These are phyloP conservation scores for Fusarium brachygibbosum DNA, from an alignment of 2,329 filamentous ascomycete genomes.

Conservation along the genomic window DNA sequence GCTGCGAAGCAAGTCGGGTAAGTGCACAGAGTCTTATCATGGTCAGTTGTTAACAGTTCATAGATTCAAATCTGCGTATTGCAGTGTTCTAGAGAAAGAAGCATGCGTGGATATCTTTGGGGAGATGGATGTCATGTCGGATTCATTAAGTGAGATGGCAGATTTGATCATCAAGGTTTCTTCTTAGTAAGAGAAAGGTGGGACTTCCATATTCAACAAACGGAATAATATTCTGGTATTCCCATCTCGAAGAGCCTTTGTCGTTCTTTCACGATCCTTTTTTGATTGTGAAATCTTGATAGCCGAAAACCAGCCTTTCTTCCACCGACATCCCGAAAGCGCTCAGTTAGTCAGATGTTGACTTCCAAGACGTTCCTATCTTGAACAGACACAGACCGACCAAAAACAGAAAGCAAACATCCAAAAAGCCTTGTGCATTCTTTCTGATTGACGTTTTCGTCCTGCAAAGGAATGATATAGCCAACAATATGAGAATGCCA, in stretches of 20 bases:
- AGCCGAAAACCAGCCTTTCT: too few species aligned
- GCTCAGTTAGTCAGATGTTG: not conserved
- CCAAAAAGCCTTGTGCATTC: not conserved
- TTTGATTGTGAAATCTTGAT: too few species aligned
- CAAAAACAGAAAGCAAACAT: too few species aligned
- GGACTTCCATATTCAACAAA: not conserved
- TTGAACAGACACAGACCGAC: not conserved
- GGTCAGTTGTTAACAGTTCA: not conserved
- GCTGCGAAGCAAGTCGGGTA: conserved; percentile 40
- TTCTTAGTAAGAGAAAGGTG: not conserved
- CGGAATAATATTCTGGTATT: not conserved
- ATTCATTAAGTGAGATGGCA: conserved; percentile 36
- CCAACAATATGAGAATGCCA: not conserved
- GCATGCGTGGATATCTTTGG: conserved; percentile 37
- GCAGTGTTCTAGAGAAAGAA: conserved; percentile 38
- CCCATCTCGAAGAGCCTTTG: too few species aligned
- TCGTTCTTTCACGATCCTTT: too few species aligned
- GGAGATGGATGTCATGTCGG: conserved; percentile 42
- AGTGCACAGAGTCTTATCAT: accelerated
- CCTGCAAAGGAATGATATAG: not conserved
- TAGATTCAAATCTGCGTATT: conserved; percentile 41
- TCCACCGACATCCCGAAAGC: not conserved
- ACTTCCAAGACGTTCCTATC: not conserved
- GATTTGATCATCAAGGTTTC: conserved; percentile 36
- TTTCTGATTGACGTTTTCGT: conserved; percentile 2